phyloP scores from a whole-genome alignment of 768 basidiomycete genomes.

The Dacryopinax spathularia region DNA sequence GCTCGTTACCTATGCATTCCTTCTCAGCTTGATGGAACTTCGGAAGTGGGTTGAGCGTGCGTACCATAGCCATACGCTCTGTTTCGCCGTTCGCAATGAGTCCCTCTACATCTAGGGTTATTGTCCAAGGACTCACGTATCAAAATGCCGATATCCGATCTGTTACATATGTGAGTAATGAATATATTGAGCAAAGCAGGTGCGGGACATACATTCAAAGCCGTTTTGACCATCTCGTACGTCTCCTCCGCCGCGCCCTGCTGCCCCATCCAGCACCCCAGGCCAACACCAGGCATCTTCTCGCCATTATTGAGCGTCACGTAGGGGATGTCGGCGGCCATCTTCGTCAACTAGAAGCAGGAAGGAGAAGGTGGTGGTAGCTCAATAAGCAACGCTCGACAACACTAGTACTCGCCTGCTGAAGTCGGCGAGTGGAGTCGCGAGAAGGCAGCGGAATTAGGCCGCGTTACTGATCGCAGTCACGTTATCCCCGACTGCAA shows the following conservation, averaged over 20 bases:
- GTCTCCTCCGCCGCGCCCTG: constrained; percentile 30
- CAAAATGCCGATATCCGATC: constrained; percentile 37
- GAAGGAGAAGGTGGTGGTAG: not conserved
- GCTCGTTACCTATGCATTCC: constrained; percentile 11
- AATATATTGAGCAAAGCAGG: not conserved
- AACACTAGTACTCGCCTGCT: not conserved
- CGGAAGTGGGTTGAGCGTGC: not conserved
- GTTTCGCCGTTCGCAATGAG: not conserved
- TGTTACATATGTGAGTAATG: constrained; percentile 27
- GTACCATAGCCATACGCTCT: not conserved
- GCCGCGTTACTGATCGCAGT: not conserved
- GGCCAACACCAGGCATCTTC: constrained; percentile 32
- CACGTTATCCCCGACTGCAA: not conserved
- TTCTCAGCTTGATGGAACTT: not conserved
- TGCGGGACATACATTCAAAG: constrained; percentile 16
- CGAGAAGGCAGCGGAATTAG: not conserved
- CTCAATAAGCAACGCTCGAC: not conserved
- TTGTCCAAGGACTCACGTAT: constrained; percentile 19
- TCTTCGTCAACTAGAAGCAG: not conserved
- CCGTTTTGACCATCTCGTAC: constrained; percentile 21
- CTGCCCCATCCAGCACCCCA: constrained; percentile 30
- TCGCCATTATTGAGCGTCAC: constrained; percentile 33
- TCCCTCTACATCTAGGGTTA: constrained; percentile 5
- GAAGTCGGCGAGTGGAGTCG: no score
- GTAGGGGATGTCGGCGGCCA: constrained; percentile 12